Evolutionary conservation across 768 basidiomycete genomes (phyloP), one percentile per base, ranked within the genome.

Genomic region (Tricholoma sp.): DNA sequence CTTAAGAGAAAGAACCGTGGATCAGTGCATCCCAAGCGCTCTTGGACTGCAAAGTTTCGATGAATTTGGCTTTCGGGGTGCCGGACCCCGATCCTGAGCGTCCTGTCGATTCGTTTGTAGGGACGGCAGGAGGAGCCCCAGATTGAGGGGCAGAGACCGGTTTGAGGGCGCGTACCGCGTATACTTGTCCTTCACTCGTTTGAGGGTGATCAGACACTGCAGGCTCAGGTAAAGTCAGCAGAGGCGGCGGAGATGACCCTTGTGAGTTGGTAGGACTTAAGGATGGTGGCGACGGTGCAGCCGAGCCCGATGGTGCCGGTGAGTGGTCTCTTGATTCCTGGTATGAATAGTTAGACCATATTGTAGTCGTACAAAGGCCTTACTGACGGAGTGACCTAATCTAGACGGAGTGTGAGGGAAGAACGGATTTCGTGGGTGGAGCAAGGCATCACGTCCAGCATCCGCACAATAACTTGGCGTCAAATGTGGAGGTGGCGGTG

Each of bases 11-110:
- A 32, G 82, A 82, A 31, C 85, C 85, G 64, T 86, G 85, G 45
- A 86, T 82, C 57, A 86, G 70, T 2, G 83, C 83, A 58, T 86
- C 85, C 83, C 83, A 86, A 14, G 83, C 82, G 56, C 80, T 80
- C 71, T 85, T 84, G 22, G 75, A 75, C 66, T 83, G 80, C 57
- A 86, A 69, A 50, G 83, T 80, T 67, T 81, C 74, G 59, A 86
- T 65, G 62, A 84, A 81, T 64, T 76, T 81, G 52, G 77, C 71
- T 52, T 75, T 74, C 14, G 77, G 74, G 6, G 72, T 67, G 9
- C 67, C 67, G 21, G 60, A 65, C 31, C 68, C 68, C 21, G 65
- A 64, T 18, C 54, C 54, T 22, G 61, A 50, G 16, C 3, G 9
- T 29, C 29, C 47, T 50, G 24, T 50, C 47, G 47, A 18, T 31